Evolutionary conservation across 108 stramenopile species (phyloP).

Genomic region (Discostella pseudostelligera): DNA sequence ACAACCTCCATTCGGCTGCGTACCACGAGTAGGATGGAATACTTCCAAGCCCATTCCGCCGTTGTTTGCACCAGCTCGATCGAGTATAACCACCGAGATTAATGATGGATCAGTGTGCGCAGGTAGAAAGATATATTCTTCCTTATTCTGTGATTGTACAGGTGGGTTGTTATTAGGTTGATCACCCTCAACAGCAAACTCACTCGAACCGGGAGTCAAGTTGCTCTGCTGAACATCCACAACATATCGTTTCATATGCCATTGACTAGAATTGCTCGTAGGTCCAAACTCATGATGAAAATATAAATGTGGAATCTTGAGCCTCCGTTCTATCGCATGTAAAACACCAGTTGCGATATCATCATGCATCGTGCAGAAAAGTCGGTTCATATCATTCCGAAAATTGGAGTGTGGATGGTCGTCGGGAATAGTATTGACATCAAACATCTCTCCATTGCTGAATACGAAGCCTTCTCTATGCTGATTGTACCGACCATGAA

Average conservation of each 20-base stretch:
- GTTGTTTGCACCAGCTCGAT: conserved; percentile 36
- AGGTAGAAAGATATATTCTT: conserved; percentile 51
- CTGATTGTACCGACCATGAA: conserved; percentile 66
- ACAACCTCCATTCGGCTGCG: background rate
- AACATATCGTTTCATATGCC: conserved; percentile 81
- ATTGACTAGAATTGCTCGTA: conserved; percentile 63
- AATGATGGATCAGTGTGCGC: conserved; percentile 86
- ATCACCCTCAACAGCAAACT: background rate
- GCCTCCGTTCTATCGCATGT: conserved; percentile 53
- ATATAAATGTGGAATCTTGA: conserved; percentile 50
- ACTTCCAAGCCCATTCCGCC: conserved; percentile 66
- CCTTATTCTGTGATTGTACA: background rate
- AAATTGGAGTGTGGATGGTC: conserved; percentile 13
- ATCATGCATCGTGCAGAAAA: conserved; percentile 51
- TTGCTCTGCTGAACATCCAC: conserved; percentile 13
- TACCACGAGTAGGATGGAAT: conserved; percentile 6
- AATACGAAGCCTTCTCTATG: conserved; percentile 81
- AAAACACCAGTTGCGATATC: conserved; percentile 52
- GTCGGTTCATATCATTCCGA: conserved; percentile 18
- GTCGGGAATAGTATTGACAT: conserved; percentile 13
- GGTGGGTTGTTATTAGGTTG: conserved; percentile 1
- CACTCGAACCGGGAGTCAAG: conserved; percentile 3
- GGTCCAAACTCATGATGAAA: conserved; percentile 65
- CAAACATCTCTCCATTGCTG: conserved; percentile 61
- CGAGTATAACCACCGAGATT: conserved; percentile 74